A percentile compares a stretch with the other conserved stretches of the same genome.
These are phyloP conservation scores for Clarireedia monteithiana DNA, from an alignment of 2,329 filamentous ascomycete species.

Conservation along the genomic window DNA sequence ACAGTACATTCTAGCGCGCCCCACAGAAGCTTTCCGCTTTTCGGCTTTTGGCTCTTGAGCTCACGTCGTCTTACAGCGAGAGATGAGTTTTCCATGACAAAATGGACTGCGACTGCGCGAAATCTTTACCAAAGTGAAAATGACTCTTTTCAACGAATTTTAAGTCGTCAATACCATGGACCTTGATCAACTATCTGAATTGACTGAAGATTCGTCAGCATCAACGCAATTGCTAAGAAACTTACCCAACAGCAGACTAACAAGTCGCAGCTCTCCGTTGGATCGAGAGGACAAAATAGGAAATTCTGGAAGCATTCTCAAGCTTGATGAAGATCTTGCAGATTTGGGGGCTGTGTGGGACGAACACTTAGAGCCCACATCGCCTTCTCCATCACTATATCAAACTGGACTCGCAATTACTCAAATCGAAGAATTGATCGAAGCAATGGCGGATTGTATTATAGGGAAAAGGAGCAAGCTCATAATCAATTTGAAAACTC, in stretches of 20 bases:
- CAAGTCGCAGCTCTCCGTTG: background rate
- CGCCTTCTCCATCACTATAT: conserved; percentile 9
- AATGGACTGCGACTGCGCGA: background rate
- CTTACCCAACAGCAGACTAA: conserved; percentile 14
- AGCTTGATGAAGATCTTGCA: background rate
- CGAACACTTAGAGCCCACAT: background rate
- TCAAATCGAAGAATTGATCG: conserved; percentile 49
- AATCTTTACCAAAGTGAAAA: background rate
- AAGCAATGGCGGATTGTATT: conserved; percentile 42
- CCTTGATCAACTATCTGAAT: conserved; percentile 11
- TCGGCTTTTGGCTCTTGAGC: background rate
- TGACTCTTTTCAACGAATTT: background rate
- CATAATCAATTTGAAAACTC: conserved; percentile 32
- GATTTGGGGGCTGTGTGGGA: background rate
- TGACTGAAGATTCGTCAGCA: conserved; percentile 2
- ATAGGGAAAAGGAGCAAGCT: conserved; percentile 36
- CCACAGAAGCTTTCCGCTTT: background rate
- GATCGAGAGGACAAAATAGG: background rate
- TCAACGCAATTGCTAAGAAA: conserved; percentile 14
- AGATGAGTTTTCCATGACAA: background rate
- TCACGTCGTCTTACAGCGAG: background rate
- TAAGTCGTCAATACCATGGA: conserved; percentile 13
- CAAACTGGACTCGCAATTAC: conserved; percentile 34
- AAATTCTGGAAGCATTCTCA: background rate
- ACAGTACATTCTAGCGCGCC: background rate